Evolutionary conservation across 257 asterid genomes (phyloP).

Genomic region (Solanum gracilifrons): DNA sequence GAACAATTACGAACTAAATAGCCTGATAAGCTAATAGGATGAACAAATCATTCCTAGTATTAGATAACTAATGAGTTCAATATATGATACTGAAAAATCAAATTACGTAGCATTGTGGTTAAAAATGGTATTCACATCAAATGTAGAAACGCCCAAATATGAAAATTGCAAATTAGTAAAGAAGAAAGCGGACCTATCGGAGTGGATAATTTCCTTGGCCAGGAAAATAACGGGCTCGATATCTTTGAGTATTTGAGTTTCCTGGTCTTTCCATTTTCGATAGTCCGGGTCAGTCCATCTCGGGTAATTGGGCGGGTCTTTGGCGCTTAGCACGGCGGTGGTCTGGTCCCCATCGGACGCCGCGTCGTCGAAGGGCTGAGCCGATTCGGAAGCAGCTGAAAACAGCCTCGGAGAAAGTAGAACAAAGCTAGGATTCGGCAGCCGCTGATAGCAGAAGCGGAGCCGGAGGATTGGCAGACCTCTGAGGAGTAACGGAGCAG

Average conservation of each 20-base stretch:
- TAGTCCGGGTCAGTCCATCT: slow-evolving; percentile 38
- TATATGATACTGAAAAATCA: neutral
- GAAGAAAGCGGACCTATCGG: slow-evolving; percentile 30
- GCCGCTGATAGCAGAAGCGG: slow-evolving; percentile 28
- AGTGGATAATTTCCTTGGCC: slow-evolving; percentile 71
- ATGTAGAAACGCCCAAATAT: neutral
- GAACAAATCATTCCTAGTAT: neutral
- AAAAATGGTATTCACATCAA: neutral
- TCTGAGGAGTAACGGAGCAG: slow-evolving; percentile 43
- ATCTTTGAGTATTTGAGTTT: slow-evolving; percentile 55
- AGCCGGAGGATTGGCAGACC: slow-evolving; percentile 49
- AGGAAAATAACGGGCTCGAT: slow-evolving; percentile 48
- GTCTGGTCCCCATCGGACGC: neutral
- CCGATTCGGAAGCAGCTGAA: slow-evolving; percentile 23
- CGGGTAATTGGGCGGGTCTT: slow-evolving; percentile 23
- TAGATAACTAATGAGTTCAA: neutral
- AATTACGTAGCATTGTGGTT: neutral
- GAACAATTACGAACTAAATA: neutral
- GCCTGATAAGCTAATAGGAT: neutral
- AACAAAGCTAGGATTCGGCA: slow-evolving; percentile 7
- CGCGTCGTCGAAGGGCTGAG: slow-evolving; percentile 13
- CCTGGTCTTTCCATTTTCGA: slow-evolving; percentile 60
- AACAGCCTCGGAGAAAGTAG: slow-evolving; percentile 22
- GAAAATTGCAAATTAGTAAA: neutral
- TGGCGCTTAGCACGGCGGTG: slow-evolving; percentile 2